Evolutionary conservation across 2,329 filamentous ascomycete genomes (phyloP).

Genomic region (Fonsecaea monophora): DNA sequence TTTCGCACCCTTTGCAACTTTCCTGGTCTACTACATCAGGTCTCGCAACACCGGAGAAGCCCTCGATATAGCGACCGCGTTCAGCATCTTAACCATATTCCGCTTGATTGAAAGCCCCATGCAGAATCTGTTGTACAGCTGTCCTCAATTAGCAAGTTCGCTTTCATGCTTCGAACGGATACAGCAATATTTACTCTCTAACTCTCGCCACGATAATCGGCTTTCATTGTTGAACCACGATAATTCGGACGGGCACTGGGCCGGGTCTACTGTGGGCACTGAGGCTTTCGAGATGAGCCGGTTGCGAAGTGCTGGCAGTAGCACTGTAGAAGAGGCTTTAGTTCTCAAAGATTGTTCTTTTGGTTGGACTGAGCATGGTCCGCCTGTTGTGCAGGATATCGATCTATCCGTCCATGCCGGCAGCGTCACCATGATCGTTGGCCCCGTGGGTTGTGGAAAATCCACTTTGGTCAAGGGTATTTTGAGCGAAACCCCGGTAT

Average conservation of each 20-base stretch:
- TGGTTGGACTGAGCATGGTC: constrained; percentile 54
- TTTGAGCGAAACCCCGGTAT: constrained; percentile 34
- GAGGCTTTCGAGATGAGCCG: constrained; percentile 25
- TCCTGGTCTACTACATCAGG: constrained; percentile 32
- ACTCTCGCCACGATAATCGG: constrained; percentile 28
- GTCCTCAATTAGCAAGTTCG: constrained; percentile 29
- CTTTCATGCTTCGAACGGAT: constrained; percentile 37
- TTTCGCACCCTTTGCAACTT: constrained; percentile 35
- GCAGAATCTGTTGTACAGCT: constrained; percentile 18
- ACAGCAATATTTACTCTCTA: constrained; percentile 34
- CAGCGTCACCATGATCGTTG: constrained; percentile 41
- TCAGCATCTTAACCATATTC: constrained; percentile 35
- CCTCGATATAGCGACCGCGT: constrained; percentile 28
- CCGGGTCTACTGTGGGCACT: background rate
- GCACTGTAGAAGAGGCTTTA: constrained; percentile 19
- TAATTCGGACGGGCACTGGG: constrained; percentile 8
- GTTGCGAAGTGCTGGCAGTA: background rate
- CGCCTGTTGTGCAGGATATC: constrained; percentile 44
- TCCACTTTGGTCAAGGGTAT: constrained; percentile 38
- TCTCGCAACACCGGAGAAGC: constrained; percentile 16
- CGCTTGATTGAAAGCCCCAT: constrained; percentile 24
- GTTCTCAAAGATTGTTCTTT: constrained; percentile 54
- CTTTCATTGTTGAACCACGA: constrained; percentile 19
- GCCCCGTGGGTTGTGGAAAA: constrained; percentile 42
- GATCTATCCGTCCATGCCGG: constrained; percentile 32